phyloP scores from a whole-genome alignment of 2,329 filamentous ascomycete genomes.

The Cladosporium sp. region DNA sequence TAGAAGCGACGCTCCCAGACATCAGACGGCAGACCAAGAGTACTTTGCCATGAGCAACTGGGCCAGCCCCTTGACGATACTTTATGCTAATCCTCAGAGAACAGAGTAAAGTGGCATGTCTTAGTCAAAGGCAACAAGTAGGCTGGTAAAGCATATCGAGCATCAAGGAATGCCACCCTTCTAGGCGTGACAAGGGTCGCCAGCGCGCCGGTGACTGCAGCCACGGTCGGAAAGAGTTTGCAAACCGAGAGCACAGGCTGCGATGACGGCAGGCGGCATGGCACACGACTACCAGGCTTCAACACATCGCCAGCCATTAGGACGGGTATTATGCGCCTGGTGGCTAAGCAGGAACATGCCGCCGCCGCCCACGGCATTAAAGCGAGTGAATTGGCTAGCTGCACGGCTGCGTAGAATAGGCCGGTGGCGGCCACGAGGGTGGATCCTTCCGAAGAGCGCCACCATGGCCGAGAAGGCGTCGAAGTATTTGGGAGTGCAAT shows the following conservation, averaged over 20 bases:
- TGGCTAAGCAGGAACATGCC: constrained; percentile 11
- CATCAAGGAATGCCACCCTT: constrained; percentile 4
- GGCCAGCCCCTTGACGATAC: constrained; percentile 6
- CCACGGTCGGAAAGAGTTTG: constrained; percentile 13
- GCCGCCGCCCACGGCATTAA: not conserved
- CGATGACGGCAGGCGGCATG: constrained; percentile 1
- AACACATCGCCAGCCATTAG: constrained; percentile 1
- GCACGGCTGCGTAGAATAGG: constrained; percentile 9
- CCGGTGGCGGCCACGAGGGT: constrained; percentile 11
- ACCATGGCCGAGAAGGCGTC: not conserved
- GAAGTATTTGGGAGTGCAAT: not conserved
- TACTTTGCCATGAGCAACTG: not conserved
- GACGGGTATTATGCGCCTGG: not conserved
- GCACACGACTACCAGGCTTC: constrained; percentile 1
- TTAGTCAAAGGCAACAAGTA: constrained; percentile 4
- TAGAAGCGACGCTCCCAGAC: constrained; percentile 1
- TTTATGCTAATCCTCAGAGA: constrained; percentile 10
- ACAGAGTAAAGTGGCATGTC: constrained; percentile 5
- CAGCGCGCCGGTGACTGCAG: constrained; percentile 4
- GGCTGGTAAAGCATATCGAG: not conserved
- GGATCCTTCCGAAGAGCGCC: constrained; percentile 7
- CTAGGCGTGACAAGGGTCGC: constrained; percentile 1
- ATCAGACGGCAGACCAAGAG: not conserved
- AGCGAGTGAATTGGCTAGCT: not conserved
- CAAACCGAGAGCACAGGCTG: constrained; percentile 8